Percentiles rank a stretch among this genome's conserved stretches.
phyloP scores from a whole-genome alignment of 176 grass and related monocot genomes.

The Cenchrus americanus region DNA sequence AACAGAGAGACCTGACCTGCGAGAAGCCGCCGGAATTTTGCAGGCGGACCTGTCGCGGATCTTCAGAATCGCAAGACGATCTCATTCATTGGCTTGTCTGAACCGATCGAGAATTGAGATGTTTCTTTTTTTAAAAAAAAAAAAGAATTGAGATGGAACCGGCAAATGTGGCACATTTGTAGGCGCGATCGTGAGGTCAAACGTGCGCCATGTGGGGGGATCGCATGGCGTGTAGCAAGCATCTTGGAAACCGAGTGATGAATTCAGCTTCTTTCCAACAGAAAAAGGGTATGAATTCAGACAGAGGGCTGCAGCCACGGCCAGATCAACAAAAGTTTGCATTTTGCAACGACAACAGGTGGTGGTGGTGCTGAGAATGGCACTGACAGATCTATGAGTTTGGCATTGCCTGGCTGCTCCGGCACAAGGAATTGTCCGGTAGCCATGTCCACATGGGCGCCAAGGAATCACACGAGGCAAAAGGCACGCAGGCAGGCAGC shows the following conservation, averaged over 20 bases:
- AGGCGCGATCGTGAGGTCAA: conserved; percentile 17
- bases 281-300: not conserved
- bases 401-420: conserved; percentile 40
- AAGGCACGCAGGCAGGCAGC: not conserved
- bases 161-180: conserved; percentile 1
- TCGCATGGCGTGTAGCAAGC: not conserved
- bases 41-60: not conserved
- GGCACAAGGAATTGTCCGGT: conserved; percentile 46
- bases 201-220: conserved; percentile 17
- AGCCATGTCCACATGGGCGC: conserved; percentile 44
- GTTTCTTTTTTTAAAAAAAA: not conserved
- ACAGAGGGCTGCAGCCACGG: not conserved
- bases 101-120: not conserved
- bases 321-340: not conserved
- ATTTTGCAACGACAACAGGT: not conserved
- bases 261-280: not conserved
- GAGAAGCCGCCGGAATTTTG: conserved; percentile 33
- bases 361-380: not conserved
- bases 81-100: not conserved
- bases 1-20: not conserved
- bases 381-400: conserved; percentile 33
- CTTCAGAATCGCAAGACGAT: not conserved
- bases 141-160: not conserved
- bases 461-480: conserved; percentile 33
- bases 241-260: not conserved